phyloP scores from a whole-genome alignment of 768 basidiomycete genomes.

The Suillus brevipes region DNA sequence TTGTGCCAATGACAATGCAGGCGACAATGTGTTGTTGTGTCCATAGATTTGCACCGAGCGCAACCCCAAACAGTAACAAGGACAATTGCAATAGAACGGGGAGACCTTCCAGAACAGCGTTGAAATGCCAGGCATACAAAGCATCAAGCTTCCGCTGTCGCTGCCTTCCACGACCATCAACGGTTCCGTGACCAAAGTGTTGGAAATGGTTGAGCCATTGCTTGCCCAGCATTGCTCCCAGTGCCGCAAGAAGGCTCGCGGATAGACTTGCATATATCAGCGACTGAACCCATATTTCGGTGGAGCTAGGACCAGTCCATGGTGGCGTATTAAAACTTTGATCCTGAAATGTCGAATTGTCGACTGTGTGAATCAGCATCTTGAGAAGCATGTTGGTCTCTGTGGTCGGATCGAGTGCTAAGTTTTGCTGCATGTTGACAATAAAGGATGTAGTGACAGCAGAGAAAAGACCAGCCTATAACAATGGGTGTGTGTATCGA shows the following conservation, averaged over 20 bases:
- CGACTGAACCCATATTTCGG: conserved; percentile 16
- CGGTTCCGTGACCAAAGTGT: conserved; percentile 14
- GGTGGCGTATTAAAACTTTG: conserved; percentile 9
- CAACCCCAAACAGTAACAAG: conserved; percentile 20
- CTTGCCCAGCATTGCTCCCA: conserved; percentile 22
- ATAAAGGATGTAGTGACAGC: conserved; percentile 40
- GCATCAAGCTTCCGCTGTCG: conserved; percentile 21
- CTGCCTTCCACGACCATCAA: conserved; percentile 16
- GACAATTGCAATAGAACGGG: conserved; percentile 24
- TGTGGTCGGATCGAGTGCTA: conserved; percentile 32
- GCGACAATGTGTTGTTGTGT: conserved; percentile 12
- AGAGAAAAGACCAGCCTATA: conserved; percentile 44
- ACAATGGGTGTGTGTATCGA: neutral
- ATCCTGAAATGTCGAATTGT: conserved; percentile 15
- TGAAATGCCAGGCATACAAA: conserved; percentile 20
- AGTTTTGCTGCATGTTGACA: conserved; percentile 35
- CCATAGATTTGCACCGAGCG: conserved; percentile 20
- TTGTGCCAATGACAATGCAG: conserved; percentile 13
- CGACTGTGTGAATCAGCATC: conserved; percentile 14
- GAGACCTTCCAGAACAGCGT: conserved; percentile 13
- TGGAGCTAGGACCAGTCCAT: conserved; percentile 20
- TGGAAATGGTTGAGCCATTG: conserved; percentile 17
- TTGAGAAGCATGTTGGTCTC: conserved; percentile 30
- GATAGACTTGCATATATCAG: conserved; percentile 24
- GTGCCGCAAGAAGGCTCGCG: conserved; percentile 22